A percentile compares a stretch with the other conserved stretches of the same genome.
phyloP scores from a whole-genome alignment of 306 rosid species.

The Sechiopsis laciniata region DNA sequence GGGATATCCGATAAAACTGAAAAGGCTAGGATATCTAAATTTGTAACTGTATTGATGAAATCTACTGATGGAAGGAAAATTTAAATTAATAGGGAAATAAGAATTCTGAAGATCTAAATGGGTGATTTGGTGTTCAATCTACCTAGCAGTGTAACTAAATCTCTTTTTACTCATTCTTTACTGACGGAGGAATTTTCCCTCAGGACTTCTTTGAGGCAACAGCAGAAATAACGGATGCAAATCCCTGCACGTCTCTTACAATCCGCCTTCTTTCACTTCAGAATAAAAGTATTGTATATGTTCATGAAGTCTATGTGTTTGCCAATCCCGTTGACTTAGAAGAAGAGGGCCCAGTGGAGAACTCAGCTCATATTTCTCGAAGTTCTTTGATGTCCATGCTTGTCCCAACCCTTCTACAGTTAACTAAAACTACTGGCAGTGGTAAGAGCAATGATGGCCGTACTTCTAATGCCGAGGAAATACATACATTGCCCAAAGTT shows the following conservation, averaged over 20 bases:
- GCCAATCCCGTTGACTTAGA: slow-evolving; percentile 67
- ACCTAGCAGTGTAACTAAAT: not conserved
- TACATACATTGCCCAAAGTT: slow-evolving; percentile 23
- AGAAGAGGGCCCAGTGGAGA: slow-evolving; percentile 37
- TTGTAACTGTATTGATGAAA: not conserved
- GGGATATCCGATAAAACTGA: too few relatives aligned
- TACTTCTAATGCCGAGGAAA: slow-evolving; percentile 36
- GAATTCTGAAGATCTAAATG: not conserved
- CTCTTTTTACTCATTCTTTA: not conserved
- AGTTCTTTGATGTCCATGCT: slow-evolving; percentile 81
- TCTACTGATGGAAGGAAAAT: not conserved
- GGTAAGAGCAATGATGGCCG: slow-evolving; percentile 23
- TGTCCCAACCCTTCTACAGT: slow-evolving; percentile 68
- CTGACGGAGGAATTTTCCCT: not conserved
- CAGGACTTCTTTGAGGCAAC: slow-evolving; percentile 91
- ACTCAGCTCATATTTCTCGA: slow-evolving; percentile 44
- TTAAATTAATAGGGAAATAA: not conserved
- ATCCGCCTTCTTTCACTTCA: slow-evolving; percentile 79
- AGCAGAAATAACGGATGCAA: slow-evolving; percentile 61
- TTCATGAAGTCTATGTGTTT: slow-evolving; percentile 78
- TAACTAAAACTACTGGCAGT: slow-evolving; percentile 50
- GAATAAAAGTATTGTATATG: slow-evolving; percentile 46
- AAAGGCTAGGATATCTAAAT: not conserved
- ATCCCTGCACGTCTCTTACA: slow-evolving; percentile 72
- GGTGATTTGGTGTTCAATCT: not conserved